These are phyloP conservation scores for Aspergillus sp. DNA, from an alignment of 2,329 filamentous ascomycete species.

Conservation along the genomic window DNA sequence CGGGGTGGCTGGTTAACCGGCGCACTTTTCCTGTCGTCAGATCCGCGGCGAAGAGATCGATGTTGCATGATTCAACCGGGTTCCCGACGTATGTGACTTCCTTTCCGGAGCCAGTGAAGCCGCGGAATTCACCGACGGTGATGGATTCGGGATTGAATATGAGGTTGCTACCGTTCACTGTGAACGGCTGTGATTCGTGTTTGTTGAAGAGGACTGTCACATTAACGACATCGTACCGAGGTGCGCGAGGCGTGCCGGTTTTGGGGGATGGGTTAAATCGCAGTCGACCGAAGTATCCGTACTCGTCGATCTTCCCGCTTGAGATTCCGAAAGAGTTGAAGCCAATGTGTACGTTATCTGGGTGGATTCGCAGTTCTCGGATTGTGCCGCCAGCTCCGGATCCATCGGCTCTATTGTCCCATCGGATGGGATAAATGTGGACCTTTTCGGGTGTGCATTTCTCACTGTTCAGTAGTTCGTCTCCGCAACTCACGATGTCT, in stretches of 20 bases:
- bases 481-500: slow-evolving; percentile 33
- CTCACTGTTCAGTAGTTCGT: slow-evolving; percentile 25
- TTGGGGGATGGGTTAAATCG: slow-evolving; percentile 34
- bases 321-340: slow-evolving; percentile 33
- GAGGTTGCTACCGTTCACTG: slow-evolving; percentile 20
- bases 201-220: slow-evolving; percentile 31
- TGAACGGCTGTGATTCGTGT: slow-evolving; percentile 12
- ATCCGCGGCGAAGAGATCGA: slow-evolving; percentile 40
- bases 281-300: slow-evolving; percentile 33
- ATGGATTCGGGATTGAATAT: slow-evolving; percentile 26
- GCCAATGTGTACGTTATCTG: slow-evolving; percentile 39
- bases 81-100: slow-evolving; percentile 40
- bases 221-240: slow-evolving; percentile 37
- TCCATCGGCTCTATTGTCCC: slow-evolving; percentile 27
- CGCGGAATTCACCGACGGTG: slow-evolving; percentile 39
- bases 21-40: slow-evolving; percentile 36
- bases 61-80: slow-evolving; percentile 38
- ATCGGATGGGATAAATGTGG: slow-evolving; percentile 38
- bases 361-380: slow-evolving; percentile 42
- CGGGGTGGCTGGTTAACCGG: slow-evolving; percentile 40
- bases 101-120: slow-evolving; percentile 38
- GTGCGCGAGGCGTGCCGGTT: slow-evolving; percentile 20
- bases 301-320: slow-evolving; percentile 19
- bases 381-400: slow-evolving; percentile 23
- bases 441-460: slow-evolving; percentile 32